Evolutionary conservation across 495 filamentous ascomycete species (phyloP).

Genomic region (Penicillium soppii): DNA sequence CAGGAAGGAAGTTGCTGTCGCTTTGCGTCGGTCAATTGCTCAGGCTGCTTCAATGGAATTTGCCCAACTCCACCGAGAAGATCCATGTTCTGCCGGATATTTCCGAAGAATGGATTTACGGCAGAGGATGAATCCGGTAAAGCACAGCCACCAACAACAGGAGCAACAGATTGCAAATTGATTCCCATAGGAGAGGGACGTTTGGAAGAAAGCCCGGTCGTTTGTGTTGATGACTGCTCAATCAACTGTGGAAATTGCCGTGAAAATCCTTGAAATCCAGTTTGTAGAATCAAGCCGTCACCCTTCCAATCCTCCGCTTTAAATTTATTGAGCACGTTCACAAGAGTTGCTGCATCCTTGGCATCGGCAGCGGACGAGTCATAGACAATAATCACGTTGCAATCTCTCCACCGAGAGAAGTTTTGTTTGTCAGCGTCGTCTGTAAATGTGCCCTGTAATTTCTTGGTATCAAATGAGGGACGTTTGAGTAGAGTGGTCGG

Average conservation of each 20-base stretch:
- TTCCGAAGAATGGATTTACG: slow-evolving; percentile 89
- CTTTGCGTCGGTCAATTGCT: slow-evolving; percentile 45
- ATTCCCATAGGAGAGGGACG: slow-evolving; percentile 48
- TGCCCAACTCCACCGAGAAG: slow-evolving; percentile 91
- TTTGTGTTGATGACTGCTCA: slow-evolving; percentile 24
- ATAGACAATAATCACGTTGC: slow-evolving; percentile 81
- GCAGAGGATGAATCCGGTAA: slow-evolving; percentile 68
- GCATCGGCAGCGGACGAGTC: slow-evolving; percentile 71
- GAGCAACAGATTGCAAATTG: slow-evolving; percentile 58
- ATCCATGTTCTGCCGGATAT: slow-evolving; percentile 97
- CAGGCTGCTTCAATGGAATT: slow-evolving; percentile 71
- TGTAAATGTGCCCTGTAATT: slow-evolving; percentile 85
- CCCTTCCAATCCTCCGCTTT: slow-evolving; percentile 80
- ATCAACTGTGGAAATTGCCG: slow-evolving; percentile 47
- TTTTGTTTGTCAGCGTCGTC: slow-evolving; percentile 66
- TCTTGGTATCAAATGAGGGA: slow-evolving; percentile 86
- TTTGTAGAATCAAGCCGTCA: slow-evolving; percentile 65
- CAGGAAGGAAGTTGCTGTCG: slow-evolving; percentile 64
- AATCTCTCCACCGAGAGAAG: slow-evolving; percentile 74
- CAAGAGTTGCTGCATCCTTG: slow-evolving; percentile 72
- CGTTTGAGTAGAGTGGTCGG: slow-evolving; percentile 92
- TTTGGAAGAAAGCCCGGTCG: slow-evolving; percentile 30
- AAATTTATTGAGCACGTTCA: slow-evolving; percentile 93
- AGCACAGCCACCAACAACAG: slow-evolving; percentile 82
- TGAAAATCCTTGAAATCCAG: slow-evolving; percentile 54